Evolutionary conservation across 176 grass and related monocot genomes (phyloP), one percentile per base, ranked within the genome.

Genomic region (Oryza glaberrima): DNA sequence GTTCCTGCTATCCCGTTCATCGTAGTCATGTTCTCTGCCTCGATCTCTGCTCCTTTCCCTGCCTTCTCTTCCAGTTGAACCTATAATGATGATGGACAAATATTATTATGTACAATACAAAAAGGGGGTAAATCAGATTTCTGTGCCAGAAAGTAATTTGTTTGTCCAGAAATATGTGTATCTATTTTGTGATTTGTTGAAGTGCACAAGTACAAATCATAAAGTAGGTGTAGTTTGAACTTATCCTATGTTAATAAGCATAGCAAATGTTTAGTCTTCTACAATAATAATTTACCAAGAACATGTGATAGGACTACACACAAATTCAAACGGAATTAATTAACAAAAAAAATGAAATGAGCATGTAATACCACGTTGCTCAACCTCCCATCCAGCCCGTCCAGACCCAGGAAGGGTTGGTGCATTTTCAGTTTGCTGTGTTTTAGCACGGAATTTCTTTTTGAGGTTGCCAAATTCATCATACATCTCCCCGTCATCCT

Each of bases 381-480:
- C 97, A 38, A 86, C 82, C 51, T 90, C 94, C 92, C 88, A 92
- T 81, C 91, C 94, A 88, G 90, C 94, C 63, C 86, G 91, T 47
- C 94, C 97, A 61, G 94, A 94, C 44, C 86, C 88, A 86, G 90
- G 81, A 77, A 88, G 78, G 60, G 81, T 4, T 47, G 81, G 86
- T 10, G 68, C 84, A 66, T 20, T 75, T 75, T 94, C 93, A 77
- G 75, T 78, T 82, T 89, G 91, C 64, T 89, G 91, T 35, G 93
- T 75, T 85, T 96, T 99, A 26, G 90, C 84, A 87, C 94, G 96
- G 6, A 96, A 99, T 87, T 99, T 96, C 88, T 99, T 99, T 83
- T 99, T 99, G 20, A 99, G 90, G 65, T 99, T 99, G 47, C 96
- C 96, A 88, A 99, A 99, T 81, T 99, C 96, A 94, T 99, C 96